These are phyloP conservation scores for Kwoniella dendrophila DNA, from an alignment of 768 basidiomycete genomes.

Conservation along the genomic window DNA sequence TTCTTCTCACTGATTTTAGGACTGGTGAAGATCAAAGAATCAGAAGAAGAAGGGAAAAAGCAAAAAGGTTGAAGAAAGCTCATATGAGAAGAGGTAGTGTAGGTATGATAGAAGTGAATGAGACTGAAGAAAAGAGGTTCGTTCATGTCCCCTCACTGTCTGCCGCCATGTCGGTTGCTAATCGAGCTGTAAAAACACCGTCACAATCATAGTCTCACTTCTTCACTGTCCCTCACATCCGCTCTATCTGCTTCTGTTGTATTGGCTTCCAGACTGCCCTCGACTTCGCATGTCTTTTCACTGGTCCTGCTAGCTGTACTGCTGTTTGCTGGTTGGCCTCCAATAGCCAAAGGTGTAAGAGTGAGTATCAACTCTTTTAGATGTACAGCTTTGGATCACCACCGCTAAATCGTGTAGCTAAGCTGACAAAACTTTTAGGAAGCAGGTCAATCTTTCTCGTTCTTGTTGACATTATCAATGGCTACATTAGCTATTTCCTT, in stretches of 20 bases:
- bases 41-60: constrained; percentile 22
- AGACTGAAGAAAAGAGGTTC: constrained; percentile 45
- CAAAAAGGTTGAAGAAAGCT: constrained; percentile 3
- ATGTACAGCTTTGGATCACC: not conserved
- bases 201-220: constrained; percentile 50
- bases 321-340: constrained; percentile 51
- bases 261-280: constrained; percentile 81
- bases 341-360: constrained; percentile 40
- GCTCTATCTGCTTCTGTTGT: constrained; percentile 91
- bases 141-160: too few relatives aligned
- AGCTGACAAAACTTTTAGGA: constrained; percentile 26
- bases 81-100: constrained; percentile 20
- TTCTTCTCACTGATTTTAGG: constrained; percentile 73
- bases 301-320: constrained; percentile 58
- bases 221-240: constrained; percentile 61
- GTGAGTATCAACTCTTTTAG: constrained; percentile 29
- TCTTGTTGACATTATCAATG: constrained; percentile 37
- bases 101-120: constrained; percentile 12
- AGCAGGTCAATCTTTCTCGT: constrained; percentile 37
- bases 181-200: too few relatives aligned
- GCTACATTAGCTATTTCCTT: constrained; percentile 35
- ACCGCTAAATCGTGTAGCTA: not conserved
- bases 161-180: too few relatives aligned
- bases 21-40: constrained; percentile 42
- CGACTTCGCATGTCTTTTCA: constrained; percentile 84